Evolutionary conservation across 139 green algal species (phyloP).

Genomic region (Medakamo hakoo): DNA sequence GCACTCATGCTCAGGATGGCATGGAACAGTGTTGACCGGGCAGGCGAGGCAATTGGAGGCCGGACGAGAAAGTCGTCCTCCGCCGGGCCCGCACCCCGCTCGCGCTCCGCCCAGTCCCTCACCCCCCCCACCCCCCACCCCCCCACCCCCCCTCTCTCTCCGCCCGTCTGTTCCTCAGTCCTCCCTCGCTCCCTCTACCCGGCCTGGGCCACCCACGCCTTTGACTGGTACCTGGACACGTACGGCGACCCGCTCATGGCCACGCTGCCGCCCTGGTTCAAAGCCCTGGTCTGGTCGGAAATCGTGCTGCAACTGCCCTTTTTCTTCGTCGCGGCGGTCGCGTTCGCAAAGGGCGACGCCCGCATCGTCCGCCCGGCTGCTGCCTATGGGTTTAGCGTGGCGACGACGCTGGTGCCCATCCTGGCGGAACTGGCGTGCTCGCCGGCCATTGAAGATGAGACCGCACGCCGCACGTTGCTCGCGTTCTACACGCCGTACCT

Average conservation of each 20-base stretch:
- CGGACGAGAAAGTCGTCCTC: too few relatives aligned
- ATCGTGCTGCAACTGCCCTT: conserved; percentile 52
- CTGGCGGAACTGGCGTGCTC: conserved; percentile 23
- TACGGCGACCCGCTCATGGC: conserved; percentile 45
- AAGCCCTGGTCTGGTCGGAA: conserved; percentile 40
- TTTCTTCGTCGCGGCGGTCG: conserved; percentile 53
- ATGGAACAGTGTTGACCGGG: neutral
- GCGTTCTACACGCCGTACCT: conserved; percentile 41
- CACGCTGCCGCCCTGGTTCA: conserved; percentile 39
- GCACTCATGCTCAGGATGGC: neutral
- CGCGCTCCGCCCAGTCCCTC: too few relatives aligned
- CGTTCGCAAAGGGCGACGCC: conserved; percentile 21
- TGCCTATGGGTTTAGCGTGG: conserved; percentile 43
- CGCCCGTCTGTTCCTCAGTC: neutral
- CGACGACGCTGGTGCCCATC: conserved; percentile 53
- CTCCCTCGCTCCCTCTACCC: neutral
- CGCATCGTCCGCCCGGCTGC: conserved; percentile 59
- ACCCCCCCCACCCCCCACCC: too few relatives aligned
- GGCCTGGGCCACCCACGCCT: conserved; percentile 6
- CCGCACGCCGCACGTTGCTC: neutral
- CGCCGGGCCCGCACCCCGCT: too few relatives aligned
- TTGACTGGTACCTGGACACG: conserved; percentile 35
- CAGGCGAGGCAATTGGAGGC: too few relatives aligned
- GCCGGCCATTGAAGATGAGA: neutral
- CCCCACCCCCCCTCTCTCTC: too few relatives aligned